These are phyloP conservation scores for Citrus reticulata DNA, from an alignment of 345 rosid species.

Conservation along the genomic window DNA sequence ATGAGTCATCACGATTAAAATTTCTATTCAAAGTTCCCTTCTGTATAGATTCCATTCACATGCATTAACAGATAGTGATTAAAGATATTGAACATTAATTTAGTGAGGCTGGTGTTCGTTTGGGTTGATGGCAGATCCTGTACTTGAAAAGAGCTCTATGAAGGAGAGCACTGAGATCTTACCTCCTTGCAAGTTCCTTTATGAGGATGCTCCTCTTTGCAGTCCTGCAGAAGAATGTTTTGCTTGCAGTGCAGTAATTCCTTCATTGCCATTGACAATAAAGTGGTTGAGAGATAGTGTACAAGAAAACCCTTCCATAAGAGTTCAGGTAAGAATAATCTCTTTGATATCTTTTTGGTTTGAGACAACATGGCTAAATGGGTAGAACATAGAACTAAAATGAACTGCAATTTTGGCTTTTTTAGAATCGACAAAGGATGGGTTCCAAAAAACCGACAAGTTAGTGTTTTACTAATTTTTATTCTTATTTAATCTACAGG, in stretches of 20 bases:
- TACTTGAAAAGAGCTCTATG: conserved; percentile 32
- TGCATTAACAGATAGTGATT: background rate
- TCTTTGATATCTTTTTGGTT: background rate
- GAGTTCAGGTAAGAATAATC: conserved; percentile 35
- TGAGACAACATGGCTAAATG: background rate
- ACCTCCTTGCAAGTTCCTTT: conserved; percentile 57
- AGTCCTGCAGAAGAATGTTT: conserved; percentile 29
- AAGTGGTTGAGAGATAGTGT: conserved; percentile 57
- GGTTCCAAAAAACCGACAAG: background rate
- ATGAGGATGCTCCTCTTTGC: conserved; percentile 46
- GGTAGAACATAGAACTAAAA: background rate
- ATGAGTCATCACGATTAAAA: background rate
- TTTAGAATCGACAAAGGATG: background rate
- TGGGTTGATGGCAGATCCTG: conserved; percentile 34
- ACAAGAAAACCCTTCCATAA: conserved; percentile 42
- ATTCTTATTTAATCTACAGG: background rate
- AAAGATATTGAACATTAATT: background rate
- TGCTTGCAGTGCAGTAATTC: conserved; percentile 45
- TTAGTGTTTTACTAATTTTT: too few relatives aligned
- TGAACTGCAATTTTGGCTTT: background rate
- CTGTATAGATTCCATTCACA: background rate
- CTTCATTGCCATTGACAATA: conserved; percentile 52
- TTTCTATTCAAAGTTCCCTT: background rate
- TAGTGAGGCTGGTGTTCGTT: background rate
- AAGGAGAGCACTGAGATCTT: conserved; percentile 24